Percentiles rank a stretch among this genome's conserved stretches.
Evolutionary conservation across 805 yeast genomes (phyloP).

Genomic region (Kurtzmaniella cleridarum): DNA sequence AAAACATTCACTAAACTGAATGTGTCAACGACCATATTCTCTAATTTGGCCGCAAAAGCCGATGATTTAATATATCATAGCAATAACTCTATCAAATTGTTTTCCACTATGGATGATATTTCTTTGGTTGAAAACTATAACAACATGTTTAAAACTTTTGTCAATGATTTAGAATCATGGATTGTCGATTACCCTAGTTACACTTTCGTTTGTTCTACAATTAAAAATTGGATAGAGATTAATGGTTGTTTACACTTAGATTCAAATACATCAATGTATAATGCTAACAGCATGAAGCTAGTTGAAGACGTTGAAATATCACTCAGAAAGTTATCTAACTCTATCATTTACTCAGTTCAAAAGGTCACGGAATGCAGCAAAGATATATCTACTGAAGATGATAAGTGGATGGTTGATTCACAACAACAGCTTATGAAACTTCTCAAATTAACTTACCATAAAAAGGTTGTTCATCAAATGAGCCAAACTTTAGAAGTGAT

Average conservation of each 20-base stretch:
- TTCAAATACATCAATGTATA: slow-evolving; percentile 18
- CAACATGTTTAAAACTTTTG: slow-evolving; percentile 17
- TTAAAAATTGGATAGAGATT: slow-evolving; percentile 42
- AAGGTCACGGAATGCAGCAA: slow-evolving; percentile 34
- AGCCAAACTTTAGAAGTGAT: slow-evolving; percentile 29
- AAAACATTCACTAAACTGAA: slow-evolving; percentile 7
- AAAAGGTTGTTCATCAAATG: slow-evolving; percentile 30
- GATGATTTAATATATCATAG: slow-evolving; percentile 8
- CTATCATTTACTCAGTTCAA: slow-evolving; percentile 67
- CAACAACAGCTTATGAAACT: slow-evolving; percentile 41
- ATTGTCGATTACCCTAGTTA: slow-evolving; percentile 20
- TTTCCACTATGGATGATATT: slow-evolving; percentile 11
- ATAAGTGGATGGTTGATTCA: slow-evolving; percentile 59
- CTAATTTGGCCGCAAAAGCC: slow-evolving; percentile 12
- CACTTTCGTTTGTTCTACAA: slow-evolving; percentile 44
- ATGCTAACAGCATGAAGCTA: slow-evolving; percentile 4
- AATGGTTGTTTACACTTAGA: slow-evolving; percentile 15
- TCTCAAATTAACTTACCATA: slow-evolving; percentile 38
- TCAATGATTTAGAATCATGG: slow-evolving; percentile 28
- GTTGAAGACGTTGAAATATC: slow-evolving; percentile 39
- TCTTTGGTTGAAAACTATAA: slow-evolving; percentile 16
- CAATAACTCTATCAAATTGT: slow-evolving; percentile 16
- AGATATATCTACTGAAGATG: slow-evolving; percentile 39
- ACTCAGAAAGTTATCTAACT: slow-evolving; percentile 48
- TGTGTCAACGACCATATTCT: slow-evolving; percentile 10